Base-by-base conservation (phyloP, 805 yeast genomes). In the Pichia exigua region DNA sequence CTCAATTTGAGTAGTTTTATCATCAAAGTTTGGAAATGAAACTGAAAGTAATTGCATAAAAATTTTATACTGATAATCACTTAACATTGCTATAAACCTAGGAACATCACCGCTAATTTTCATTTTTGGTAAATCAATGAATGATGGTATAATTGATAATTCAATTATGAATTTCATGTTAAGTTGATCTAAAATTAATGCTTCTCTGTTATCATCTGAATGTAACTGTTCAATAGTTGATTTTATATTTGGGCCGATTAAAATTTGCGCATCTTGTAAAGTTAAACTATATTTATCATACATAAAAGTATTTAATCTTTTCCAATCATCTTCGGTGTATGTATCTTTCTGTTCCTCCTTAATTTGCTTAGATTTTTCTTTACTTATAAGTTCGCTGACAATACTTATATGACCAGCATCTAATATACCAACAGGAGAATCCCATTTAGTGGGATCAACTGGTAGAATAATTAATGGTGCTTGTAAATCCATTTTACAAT, bases 371-470 rank as follows among this genome's bases (percentile, higher is more conserved):
- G 90, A 76, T 45, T 79, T 80, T 4, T 78, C 75, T 57, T 80
- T 81, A 45, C 85, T 87, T 4, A 83, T 94, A 42, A 92, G 74
- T 59, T 91, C 94, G 63, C 96, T 87, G 1, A 73, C 69, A 17
- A 94, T 81, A 57, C 89, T 83, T 24, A 95, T 84, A 65, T 92
- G 97, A 62, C 99, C 99, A 9, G 97, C 97, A 73, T 94, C 98
- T 49, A 94, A 74, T 20, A 94, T 80, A 4, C 91, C 87, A 57
- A 96, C 95, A 0, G 97, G 95, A 0, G 97, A 82, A 42, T 83
- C 75, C 82, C 88, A 83, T 56, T 79, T 79, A 13, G 80, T 75
- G 0, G 95, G 86, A 61, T 89, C 87, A 32, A 89, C 72, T 0
- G 99, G 99, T 18, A 94, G 60, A 10, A 92, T 85, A 22, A 95